Percentiles rank a stretch among this genome's conserved stretches.
Conservation (phyloP, 345 rosid species). For the Bruguiera gymnorhiza region DNA sequence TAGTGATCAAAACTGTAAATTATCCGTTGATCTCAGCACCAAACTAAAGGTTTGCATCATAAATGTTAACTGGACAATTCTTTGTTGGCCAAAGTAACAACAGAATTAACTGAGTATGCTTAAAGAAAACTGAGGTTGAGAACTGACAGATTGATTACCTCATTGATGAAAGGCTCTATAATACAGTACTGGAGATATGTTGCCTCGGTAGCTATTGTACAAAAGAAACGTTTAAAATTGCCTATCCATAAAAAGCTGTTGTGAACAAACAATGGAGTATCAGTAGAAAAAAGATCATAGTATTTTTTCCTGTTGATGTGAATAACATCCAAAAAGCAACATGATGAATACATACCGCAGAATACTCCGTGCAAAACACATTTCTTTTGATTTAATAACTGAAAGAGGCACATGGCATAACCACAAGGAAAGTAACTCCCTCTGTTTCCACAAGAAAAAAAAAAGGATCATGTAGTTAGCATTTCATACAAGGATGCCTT, state of each 20-base stretch:
- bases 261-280: background rate
- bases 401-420: conserved; percentile 55
- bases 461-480: conserved; percentile 14
- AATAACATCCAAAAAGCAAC: background rate
- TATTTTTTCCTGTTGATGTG: background rate
- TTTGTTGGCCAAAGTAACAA: background rate
- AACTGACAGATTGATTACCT: conserved; percentile 36
- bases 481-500: conserved; percentile 1
- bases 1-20: no score
- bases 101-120: background rate
- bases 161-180: conserved; percentile 56
- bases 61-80: no score
- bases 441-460: conserved; percentile 39
- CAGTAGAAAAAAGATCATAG: background rate
- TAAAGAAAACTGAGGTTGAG: background rate
- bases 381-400: conserved; percentile 61
- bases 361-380: conserved; percentile 66
- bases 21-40: no score
- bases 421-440: conserved; percentile 88
- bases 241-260: conserved; percentile 59
- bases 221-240: conserved; percentile 60
- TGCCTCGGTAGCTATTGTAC: conserved; percentile 57
- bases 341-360: conserved; percentile 40
- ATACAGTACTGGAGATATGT: conserved; percentile 76
- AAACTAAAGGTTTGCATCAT: no score